Base-by-base conservation (phyloP, 805 yeast species). In the Zygosaccharomyces lentus region DNA sequence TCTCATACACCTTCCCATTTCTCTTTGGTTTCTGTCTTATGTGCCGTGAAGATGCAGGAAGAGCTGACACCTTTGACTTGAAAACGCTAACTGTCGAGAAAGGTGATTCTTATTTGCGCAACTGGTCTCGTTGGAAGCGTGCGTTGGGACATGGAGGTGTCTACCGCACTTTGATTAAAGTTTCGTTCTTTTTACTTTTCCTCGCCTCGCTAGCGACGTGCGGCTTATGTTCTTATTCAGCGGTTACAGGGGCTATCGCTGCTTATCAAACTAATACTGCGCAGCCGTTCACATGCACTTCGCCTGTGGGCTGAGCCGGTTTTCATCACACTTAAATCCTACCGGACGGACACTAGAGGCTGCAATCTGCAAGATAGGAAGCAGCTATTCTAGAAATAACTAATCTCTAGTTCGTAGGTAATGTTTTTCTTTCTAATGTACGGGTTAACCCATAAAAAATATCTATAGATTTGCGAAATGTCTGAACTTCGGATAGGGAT, bases 1-100 rank as follows among this genome's bases (percentile, higher is more conserved):
- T 72, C 64, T 66, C 74, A 36, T 72, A 72, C 60, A 72, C 75
- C 9, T 65, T 72, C 62, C 77, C 77, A 24, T 64, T 65, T 48
- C 27, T 53, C 21, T 50, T 50, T 26, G 47, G 46, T 9, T 44
- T 47, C 40, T 47, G 51, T 45, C 32, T 58, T 47, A 32, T 49
- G 57, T 29, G 62, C 35, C 64, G 59, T 46, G 39, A 60, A 43
- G 53, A 49, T 43, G 66, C 66, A 12, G 55, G 57, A 25, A 58
- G 58, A 49, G 67, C 62, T 17, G 65, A 70, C 56, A 61, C 50
- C 49, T 45, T 71, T 61, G 70, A 58, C 30, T 37, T 26, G n/a
- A 38, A 32, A 42, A 50, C 47, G 16, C 35, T 50, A n/a, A 49
- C 35, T 37, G 52, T 49, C 31, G 43, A 34, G 19, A 41, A 42